A percentile compares a stretch with the other conserved stretches of the same genome.
Conservation (phyloP, 345 rosid genomes). For the Erodium maritimum region DNA sequence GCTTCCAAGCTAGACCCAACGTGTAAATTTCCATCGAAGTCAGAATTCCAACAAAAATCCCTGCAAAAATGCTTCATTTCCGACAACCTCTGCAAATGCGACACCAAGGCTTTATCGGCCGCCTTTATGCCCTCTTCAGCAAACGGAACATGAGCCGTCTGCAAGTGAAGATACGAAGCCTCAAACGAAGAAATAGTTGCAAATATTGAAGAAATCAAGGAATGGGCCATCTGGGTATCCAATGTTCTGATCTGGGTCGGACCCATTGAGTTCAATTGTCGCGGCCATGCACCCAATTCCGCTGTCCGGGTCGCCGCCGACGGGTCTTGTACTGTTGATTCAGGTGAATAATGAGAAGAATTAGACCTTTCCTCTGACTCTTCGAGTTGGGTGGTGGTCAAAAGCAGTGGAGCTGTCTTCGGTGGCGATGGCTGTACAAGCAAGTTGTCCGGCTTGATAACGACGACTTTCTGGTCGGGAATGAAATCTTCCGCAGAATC, state of each 20-base stretch:
- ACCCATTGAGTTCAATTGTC: slow-evolving; percentile 35
- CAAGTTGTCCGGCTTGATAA: slow-evolving; percentile 61
- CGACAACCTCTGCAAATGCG: slow-evolving; percentile 52
- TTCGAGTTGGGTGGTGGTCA: no score
- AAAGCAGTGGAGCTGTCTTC: slow-evolving; percentile 3
- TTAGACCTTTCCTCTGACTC: slow-evolving; percentile 21
- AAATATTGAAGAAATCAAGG: slow-evolving; percentile 63
- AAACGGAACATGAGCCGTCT: slow-evolving; percentile 74
- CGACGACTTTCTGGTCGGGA: slow-evolving; percentile 85
- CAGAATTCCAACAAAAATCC: slow-evolving; percentile 36
- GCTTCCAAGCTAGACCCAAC: slow-evolving; percentile 79
- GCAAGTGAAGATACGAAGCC: slow-evolving; percentile 81
- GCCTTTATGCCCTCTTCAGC: slow-evolving; percentile 40
- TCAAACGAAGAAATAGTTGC: slow-evolving; percentile 64
- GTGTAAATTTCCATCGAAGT: slow-evolving; percentile 24
- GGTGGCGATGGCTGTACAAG: slow-evolving; percentile 5
- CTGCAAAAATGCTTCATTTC: slow-evolving; percentile 34
- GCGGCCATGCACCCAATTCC: slow-evolving; percentile 58
- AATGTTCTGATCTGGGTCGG: slow-evolving; percentile 26
- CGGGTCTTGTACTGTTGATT: no score
- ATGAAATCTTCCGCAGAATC: slow-evolving; percentile 87
- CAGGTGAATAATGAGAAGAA: not conserved
- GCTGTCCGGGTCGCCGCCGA: slow-evolving; percentile 35
- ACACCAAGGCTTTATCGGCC: slow-evolving; percentile 69
- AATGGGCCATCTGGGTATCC: slow-evolving; percentile 30